Conservation (phyloP, 257 asterid species). For the Plantago ovata region DNA sequence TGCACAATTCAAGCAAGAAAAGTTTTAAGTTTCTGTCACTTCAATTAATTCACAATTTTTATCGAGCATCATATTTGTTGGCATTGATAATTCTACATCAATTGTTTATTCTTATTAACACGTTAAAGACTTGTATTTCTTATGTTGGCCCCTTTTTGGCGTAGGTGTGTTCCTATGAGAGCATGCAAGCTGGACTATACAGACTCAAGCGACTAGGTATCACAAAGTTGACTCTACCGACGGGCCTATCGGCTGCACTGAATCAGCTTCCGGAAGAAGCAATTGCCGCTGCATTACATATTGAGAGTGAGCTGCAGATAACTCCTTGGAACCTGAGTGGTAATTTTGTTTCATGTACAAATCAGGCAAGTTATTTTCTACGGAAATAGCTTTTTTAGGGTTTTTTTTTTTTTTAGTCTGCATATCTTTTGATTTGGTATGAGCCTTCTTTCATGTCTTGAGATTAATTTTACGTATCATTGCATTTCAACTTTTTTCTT, state of each 20-base stretch:
- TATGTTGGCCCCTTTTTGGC: constrained; percentile 21
- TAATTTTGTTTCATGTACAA: constrained; percentile 92
- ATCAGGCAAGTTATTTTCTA: constrained; percentile 82
- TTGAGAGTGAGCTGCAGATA: constrained; percentile 97
- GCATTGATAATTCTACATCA: constrained; percentile 5
- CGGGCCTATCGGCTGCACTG: constrained; percentile 95
- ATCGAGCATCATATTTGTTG: too few species aligned
- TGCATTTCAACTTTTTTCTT: too few species aligned
- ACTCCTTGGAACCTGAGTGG: constrained; percentile 98
- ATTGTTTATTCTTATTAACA: neutral
- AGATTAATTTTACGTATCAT: too few species aligned
- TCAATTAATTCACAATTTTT: neutral
- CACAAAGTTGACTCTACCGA: constrained; percentile 66
- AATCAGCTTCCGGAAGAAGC: constrained; percentile 99
- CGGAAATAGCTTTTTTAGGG: too few species aligned
- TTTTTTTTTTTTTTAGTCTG: too few species aligned
- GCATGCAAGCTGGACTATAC: constrained; percentile 98
- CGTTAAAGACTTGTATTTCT: neutral
- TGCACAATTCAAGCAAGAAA: constrained; percentile 1
- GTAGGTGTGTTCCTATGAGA: constrained; percentile 95
- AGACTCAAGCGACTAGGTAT: constrained; percentile 92
- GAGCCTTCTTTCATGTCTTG: too few species aligned
- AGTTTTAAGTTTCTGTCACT: neutral
- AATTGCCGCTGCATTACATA: constrained; percentile 94
- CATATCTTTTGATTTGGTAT: too few species aligned